Conservation (phyloP, 1,139 yeast genomes). For the Lodderomyces metapsilosis region DNA sequence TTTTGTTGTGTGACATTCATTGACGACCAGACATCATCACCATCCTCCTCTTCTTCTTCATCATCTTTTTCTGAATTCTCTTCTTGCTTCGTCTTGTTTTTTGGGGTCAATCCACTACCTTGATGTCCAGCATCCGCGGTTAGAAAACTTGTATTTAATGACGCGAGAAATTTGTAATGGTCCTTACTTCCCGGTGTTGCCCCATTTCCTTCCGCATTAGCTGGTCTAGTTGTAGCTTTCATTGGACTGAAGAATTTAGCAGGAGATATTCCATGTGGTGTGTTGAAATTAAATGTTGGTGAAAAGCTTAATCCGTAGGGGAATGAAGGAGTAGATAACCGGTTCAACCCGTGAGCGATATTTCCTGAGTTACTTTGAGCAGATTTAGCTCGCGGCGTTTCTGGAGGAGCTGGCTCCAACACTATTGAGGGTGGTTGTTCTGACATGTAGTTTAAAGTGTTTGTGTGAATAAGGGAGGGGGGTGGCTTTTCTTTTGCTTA, state of each 20-base stretch:
- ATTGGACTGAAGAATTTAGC: conserved; percentile 29
- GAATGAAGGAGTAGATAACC: conserved; percentile 32
- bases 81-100: not conserved
- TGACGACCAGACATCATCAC: conserved; percentile 33
- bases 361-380: not conserved
- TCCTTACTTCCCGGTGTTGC: conserved; percentile 6
- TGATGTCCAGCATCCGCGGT: conserved; percentile 1
- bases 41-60: conserved; percentile 4
- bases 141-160: conserved; percentile 5
- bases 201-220: conserved; percentile 11
- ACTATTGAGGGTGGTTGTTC: conserved; percentile 5
- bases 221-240: conserved; percentile 19
- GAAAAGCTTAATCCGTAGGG: conserved; percentile 43
- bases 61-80: not conserved
- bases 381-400: conserved; percentile 8
- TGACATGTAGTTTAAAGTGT: not conserved
- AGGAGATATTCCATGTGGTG: conserved; percentile 39
- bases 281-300: conserved; percentile 44
- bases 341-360: conserved; percentile 16
- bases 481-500: not conserved
- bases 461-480: not conserved
- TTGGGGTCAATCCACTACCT: not conserved
- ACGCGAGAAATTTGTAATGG: conserved; percentile 10
- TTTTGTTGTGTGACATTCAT: conserved; percentile 16
- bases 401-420: conserved; percentile 7